A percentile compares a stretch with the other conserved stretches of the same genome.
These are phyloP conservation scores for Bothriochloa decipiens DNA, from an alignment of 176 grass and related monocot genomes.

Conservation along the genomic window DNA sequence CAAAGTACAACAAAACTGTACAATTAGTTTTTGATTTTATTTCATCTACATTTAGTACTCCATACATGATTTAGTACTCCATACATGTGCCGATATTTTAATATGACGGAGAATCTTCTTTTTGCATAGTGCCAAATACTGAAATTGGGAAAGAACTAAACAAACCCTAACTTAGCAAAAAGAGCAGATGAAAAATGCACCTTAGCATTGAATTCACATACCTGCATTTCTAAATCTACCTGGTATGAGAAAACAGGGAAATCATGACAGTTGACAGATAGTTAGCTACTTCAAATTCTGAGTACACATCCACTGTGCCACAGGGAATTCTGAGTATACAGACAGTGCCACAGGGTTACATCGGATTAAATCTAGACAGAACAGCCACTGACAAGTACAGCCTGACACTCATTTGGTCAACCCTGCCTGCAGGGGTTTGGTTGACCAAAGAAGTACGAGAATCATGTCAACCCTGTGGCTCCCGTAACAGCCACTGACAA, in stretches of 20 bases:
- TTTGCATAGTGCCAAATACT: too few relatives aligned
- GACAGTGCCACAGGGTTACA: neutral
- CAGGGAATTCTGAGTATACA: too few relatives aligned
- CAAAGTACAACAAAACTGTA: too few relatives aligned
- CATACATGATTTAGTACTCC: too few relatives aligned
- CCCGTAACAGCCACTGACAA: neutral
- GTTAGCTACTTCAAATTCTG: neutral
- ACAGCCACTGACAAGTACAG: neutral
- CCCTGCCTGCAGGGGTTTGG: neutral
- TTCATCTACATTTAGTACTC: too few relatives aligned
- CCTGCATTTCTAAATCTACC: neutral
- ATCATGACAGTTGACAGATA: neutral
- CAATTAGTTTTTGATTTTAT: too few relatives aligned
- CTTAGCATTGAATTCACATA: neutral
- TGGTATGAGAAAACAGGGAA: neutral
- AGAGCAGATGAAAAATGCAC: neutral
- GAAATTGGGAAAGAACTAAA: too few relatives aligned
- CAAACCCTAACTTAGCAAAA: conserved; percentile 1
- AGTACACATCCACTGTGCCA: neutral
- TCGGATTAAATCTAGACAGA: neutral
- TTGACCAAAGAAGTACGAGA: neutral
- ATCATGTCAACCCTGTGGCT: conserved; percentile 39
- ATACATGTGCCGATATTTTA: too few relatives aligned
- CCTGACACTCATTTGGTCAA: conserved; percentile 1
- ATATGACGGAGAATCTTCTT: too few relatives aligned